These are phyloP conservation scores for Pichia norvegensis DNA, from an alignment of 1,139 yeast species.

Conservation along the genomic window DNA sequence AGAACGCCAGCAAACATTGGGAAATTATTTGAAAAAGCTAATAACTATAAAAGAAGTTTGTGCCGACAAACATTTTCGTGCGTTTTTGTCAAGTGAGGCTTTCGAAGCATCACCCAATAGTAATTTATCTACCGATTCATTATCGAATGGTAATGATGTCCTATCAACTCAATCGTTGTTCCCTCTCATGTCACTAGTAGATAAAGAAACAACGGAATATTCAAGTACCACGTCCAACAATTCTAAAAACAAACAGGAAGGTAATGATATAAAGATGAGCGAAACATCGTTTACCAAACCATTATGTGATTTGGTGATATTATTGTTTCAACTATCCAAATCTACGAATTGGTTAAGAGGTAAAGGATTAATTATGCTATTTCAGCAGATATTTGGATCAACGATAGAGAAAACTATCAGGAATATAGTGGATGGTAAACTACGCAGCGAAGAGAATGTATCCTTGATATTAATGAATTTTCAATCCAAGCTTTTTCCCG, in stretches of 20 bases:
- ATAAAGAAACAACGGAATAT: background rate
- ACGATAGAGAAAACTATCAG: constrained; percentile 72
- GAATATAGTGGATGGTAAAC: constrained; percentile 35
- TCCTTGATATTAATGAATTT: constrained; percentile 38
- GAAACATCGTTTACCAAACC: constrained; percentile 61
- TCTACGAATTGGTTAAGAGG: constrained; percentile 78
- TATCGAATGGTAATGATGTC: background rate
- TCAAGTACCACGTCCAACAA: background rate
- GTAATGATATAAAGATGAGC: background rate
- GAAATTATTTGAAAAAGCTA: constrained; percentile 52
- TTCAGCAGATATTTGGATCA: constrained; percentile 83
- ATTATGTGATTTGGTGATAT: constrained; percentile 65
- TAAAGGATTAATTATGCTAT: constrained; percentile 67
- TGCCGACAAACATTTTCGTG: constrained; percentile 60
- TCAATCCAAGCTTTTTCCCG: constrained; percentile 56
- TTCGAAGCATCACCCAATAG: constrained; percentile 42
- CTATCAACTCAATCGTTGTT: constrained; percentile 30
- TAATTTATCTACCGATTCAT: constrained; percentile 13
- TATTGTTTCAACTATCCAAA: constrained; percentile 60
- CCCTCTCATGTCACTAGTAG: constrained; percentile 6
- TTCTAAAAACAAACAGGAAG: background rate
- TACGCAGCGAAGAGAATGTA: constrained; percentile 43
- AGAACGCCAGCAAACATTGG: constrained; percentile 52
- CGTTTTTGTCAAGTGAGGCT: constrained; percentile 69
- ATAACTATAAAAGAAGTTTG: constrained; percentile 63